Conservation (phyloP, 192 early-diverging fungal genomes). For the Coemansia sp. region DNA sequence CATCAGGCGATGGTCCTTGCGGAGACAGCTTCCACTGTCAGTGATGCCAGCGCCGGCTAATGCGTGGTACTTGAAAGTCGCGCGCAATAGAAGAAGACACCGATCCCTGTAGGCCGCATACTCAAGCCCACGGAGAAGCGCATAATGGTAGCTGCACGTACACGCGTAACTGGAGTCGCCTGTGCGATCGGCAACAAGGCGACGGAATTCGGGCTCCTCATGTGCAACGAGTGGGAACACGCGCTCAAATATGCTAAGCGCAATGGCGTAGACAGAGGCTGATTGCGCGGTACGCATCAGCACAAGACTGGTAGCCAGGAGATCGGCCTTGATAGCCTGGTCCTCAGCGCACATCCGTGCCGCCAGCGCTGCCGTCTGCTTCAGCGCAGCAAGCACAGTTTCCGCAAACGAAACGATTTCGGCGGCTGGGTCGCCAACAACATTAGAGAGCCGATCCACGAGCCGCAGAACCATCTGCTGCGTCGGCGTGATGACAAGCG, state of each 20-base stretch:
- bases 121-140: constrained; percentile 41
- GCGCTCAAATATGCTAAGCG: constrained; percentile 50
- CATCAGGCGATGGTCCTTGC: neutral
- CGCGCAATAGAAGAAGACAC: constrained; percentile 33
- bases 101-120: constrained; percentile 39
- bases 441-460: constrained; percentile 49
- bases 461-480: constrained; percentile 43
- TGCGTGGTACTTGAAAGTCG: constrained; percentile 20
- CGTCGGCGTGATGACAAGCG: constrained; percentile 41
- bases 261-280: constrained; percentile 22
- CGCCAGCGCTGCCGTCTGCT: constrained; percentile 34
- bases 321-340: constrained; percentile 21
- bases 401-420: constrained; percentile 37
- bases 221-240: constrained; percentile 25
- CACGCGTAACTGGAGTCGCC: constrained; percentile 1
- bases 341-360: constrained; percentile 36
- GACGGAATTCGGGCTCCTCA: constrained; percentile 5
- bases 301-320: constrained; percentile 30
- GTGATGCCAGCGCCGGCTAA: neutral
- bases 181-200: constrained; percentile 11
- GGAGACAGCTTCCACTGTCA: too few species aligned
- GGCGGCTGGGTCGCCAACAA: constrained; percentile 33
- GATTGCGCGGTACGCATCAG: constrained; percentile 41
- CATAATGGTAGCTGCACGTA: constrained; percentile 24
- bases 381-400: constrained; percentile 34